Base-by-base conservation (phyloP, 768 basidiomycete genomes). In the Rubroboletus pulcherrimus region DNA sequence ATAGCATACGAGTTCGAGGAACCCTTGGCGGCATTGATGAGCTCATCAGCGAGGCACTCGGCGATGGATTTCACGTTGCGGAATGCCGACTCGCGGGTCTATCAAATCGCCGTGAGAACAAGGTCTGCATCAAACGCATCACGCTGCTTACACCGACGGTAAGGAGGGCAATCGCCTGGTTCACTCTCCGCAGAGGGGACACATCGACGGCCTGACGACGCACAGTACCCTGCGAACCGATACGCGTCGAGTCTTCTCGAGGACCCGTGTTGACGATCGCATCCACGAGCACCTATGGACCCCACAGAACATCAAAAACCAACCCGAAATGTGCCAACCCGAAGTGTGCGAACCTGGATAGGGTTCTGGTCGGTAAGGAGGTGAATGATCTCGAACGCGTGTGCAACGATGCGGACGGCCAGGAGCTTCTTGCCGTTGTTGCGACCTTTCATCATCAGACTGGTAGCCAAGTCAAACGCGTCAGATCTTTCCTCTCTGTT, bases 391-490 rank as follows among this genome's bases (percentile, higher is more conserved):
- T 99, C 97, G 74, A 99, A 99, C 35, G 97, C 91, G 76, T 99
- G 97, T 57, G 93, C 91, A 70, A 99, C 97, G 69, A 99, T 99
- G 77, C 97, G 93, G 75, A 99, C 92, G 68, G 97, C 89, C 75
- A 99, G 78, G 73, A 98, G 87, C 79, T 98, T 98, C 83, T 98
- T 98, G 72, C 97, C 97, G 79, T 95, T 98, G 87, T 98, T 99
- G 77, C 97, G 94, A 59, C 97, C 97, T 80, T 98, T 97, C 97
- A 99, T 99, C 97, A 99, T 99, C 73, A 99, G 78, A 75, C 93
- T 96, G 30, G 21, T 33, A 11, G n/a, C 12, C 53, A 49, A 30
- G 34, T 51, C 19, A 26, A 49, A 35, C 17, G 17, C 24, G 41
- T 61, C 30, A 57, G 52, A 15, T 33, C 30, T 31, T 43, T 21